Base-by-base conservation (phyloP, 768 basidiomycete genomes). In the Leucocoprinus leucothites region DNA sequence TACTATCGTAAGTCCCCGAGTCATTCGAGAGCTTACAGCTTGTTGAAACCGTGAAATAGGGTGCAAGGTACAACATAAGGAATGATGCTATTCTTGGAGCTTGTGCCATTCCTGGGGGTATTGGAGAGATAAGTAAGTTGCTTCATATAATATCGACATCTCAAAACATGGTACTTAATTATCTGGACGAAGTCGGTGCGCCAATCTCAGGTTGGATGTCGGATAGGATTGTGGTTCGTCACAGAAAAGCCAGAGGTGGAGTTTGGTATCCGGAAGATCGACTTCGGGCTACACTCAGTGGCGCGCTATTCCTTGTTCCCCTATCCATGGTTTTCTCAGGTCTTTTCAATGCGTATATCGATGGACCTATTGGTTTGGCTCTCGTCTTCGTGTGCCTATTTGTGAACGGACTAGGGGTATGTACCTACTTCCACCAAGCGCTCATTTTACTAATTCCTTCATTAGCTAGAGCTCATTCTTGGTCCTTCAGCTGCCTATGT, bases 241-340 rank as follows among this genome's bases (percentile, higher is more conserved):
- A 75, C 0, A 76, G 78, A n/a, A 69, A 72, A 48, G 61, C 68
- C 3, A 78, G 85, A 19, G 74, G 74, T 0, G 85, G 84, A 1
- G 60, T 70, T 3, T 85, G 81, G 82, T 73, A 78, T 19, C 85
- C 85, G 0, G 85, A 87, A 62, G 85, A 85, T 59, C 76, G 85
- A 9, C 73, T 89, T 22, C 75, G 82, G 1, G 84, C 75, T 2
- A 69, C 79, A 1, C 63, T 81, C 25, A 58, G 73, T 5, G 81
- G 82, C 11, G 75, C 74, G 2, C 65, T 74, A 0, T 34, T 80
- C 16, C 66, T 87, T 22, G 71, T 79, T 2, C 89, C 87, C 0
- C 25, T 84, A 0, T 80, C 85, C 1, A 65, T 84, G 2, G 62
- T 81, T 0, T 45, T 69, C 0, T 74, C 72, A 0, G 85, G 87